Conservation (phyloP, 129 eudicot genomes). For the Deinandra increscens region DNA sequence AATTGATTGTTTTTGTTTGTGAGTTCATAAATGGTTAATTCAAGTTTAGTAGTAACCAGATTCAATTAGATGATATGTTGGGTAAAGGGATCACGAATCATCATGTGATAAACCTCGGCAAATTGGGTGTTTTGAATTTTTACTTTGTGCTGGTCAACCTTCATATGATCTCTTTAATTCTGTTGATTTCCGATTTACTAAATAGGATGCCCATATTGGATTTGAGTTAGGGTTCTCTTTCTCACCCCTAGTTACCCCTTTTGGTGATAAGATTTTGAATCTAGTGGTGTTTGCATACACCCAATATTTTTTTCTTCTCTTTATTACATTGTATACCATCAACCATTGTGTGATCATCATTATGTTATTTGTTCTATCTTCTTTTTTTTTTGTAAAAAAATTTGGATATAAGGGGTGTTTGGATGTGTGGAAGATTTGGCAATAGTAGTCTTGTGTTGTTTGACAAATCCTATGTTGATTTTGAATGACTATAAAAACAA, state of each 20-base stretch:
- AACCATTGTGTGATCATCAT: slow-evolving; percentile 2
- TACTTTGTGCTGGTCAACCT: not conserved
- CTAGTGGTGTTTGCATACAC: not conserved
- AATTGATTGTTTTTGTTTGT: not conserved
- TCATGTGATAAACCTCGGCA: not conserved
- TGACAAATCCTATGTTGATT: not conserved
- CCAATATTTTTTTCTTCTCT: not conserved
- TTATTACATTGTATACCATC: not conserved
- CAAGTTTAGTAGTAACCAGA: not conserved
- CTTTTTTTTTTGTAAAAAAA: not conserved
- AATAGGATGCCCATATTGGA: not conserved
- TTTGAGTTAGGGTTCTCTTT: slow-evolving; percentile 10
- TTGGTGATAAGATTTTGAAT: slow-evolving; percentile 3
- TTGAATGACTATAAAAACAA: not conserved
- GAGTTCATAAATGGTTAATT: not conserved
- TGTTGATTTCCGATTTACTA: not conserved
- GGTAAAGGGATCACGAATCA: not conserved
- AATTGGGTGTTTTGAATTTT: slow-evolving; percentile 2
- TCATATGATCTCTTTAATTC: not conserved
- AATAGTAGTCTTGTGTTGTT: not conserved
- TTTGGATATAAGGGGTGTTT: not conserved
- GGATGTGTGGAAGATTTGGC: not conserved
- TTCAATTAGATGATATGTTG: not conserved
- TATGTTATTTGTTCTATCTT: not conserved
- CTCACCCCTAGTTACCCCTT: not conserved